These are phyloP conservation scores for Trichosporon inkin DNA, from an alignment of 1,284 basidiomycete genomes.

Conservation along the genomic window DNA sequence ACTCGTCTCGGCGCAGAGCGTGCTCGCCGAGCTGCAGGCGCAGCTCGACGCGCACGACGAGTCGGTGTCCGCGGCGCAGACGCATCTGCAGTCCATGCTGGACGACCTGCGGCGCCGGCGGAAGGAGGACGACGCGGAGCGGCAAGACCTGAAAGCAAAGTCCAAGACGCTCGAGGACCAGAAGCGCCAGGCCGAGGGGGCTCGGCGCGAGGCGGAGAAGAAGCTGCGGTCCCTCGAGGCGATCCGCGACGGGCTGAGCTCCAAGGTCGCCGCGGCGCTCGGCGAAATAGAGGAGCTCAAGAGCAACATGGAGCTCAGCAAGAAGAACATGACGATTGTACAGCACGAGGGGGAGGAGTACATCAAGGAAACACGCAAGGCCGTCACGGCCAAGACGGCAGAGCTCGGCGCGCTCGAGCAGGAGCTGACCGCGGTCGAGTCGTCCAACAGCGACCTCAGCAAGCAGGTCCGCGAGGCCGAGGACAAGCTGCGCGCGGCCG, in stretches of 20 bases:
- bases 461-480: constrained; percentile 42
- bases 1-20: constrained; percentile 63
- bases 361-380: constrained; percentile 51
- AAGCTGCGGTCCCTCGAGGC: constrained; percentile 67
- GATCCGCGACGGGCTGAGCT: constrained; percentile 62
- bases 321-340: constrained; percentile 42
- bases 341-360: constrained; percentile 58
- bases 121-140: constrained; percentile 73
- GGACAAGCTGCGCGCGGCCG: constrained; percentile 36
- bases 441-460: constrained; percentile 34
- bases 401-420: constrained; percentile 46
- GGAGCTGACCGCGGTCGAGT: constrained; percentile 35
- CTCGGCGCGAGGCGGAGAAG: constrained; percentile 80
- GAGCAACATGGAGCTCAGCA: constrained; percentile 54
- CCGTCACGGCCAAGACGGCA: constrained; percentile 58
- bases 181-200: constrained; percentile 73
- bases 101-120: constrained; percentile 70
- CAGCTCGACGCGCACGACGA: constrained; percentile 69
- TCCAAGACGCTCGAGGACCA: constrained; percentile 82
- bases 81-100: constrained; percentile 65
- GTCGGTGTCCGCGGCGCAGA: constrained; percentile 61
- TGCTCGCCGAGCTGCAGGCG: constrained; percentile 66
- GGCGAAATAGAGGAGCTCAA: constrained; percentile 64
- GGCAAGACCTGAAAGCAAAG: constrained; percentile 70
- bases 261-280: constrained; percentile 63